A percentile compares a stretch with the other conserved stretches of the same genome.
Evolutionary conservation across 2,329 filamentous ascomycete genomes (phyloP).

Genomic region (Setomelanomma holmii): DNA sequence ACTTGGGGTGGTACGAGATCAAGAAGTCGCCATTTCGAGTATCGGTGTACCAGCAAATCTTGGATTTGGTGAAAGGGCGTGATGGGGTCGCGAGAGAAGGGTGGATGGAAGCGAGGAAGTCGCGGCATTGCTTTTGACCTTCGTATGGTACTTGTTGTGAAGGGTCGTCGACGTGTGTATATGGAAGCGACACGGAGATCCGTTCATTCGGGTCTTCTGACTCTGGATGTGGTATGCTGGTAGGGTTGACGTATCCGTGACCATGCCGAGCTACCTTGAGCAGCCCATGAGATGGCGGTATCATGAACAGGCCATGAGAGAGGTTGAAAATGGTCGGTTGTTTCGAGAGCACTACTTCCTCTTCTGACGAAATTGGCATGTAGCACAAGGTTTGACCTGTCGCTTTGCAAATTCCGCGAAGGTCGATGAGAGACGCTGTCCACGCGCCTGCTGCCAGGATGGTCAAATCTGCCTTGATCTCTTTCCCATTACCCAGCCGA

Average conservation of each 20-base stretch:
- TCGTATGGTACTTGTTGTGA: slow-evolving; percentile 41
- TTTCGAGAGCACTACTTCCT: slow-evolving; percentile 69
- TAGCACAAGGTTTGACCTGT: slow-evolving; percentile 86
- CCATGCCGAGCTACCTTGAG: slow-evolving; percentile 60
- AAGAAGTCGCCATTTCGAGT: slow-evolving; percentile 63
- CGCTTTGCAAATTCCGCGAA: slow-evolving; percentile 76
- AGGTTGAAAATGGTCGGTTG: slow-evolving; percentile 79
- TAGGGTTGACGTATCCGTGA: slow-evolving; percentile 59
- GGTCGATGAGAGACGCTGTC: slow-evolving; percentile 78
- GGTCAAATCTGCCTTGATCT: slow-evolving; percentile 71
- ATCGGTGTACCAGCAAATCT: slow-evolving; percentile 65
- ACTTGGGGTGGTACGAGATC: slow-evolving; percentile 59
- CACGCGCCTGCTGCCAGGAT: slow-evolving; percentile 88
- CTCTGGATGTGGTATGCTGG: slow-evolving; percentile 56
- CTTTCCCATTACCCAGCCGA: slow-evolving; percentile 58
- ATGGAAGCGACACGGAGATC: slow-evolving; percentile 58
- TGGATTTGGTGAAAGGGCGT: slow-evolving; percentile 55
- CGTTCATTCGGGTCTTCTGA: slow-evolving; percentile 36
- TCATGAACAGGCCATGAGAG: slow-evolving; percentile 74
- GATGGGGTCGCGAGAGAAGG: slow-evolving; percentile 41
- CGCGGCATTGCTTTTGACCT: slow-evolving; percentile 38
- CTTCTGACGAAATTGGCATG: slow-evolving; percentile 73
- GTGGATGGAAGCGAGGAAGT: slow-evolving; percentile 39
- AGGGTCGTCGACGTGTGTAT: slow-evolving; percentile 61
- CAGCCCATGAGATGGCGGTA: slow-evolving; percentile 64